These are phyloP conservation scores for Gelatoporia subvermispora DNA, from an alignment of 768 basidiomycete genomes.

Conservation along the genomic window DNA sequence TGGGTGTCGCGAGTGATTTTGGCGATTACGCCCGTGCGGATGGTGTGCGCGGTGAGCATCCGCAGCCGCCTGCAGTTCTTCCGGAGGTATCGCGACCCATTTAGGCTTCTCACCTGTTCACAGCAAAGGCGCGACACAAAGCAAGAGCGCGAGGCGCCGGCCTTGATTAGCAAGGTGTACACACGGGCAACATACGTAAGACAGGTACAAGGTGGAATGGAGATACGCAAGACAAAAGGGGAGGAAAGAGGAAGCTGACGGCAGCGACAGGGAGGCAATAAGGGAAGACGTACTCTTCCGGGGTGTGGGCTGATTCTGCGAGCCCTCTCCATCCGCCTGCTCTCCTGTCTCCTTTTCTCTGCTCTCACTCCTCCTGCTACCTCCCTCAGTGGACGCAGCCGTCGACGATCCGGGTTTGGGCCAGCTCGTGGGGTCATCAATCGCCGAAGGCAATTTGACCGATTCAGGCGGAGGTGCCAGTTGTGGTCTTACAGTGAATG, in stretches of 20 bases:
- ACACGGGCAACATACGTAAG: not conserved
- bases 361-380: not conserved
- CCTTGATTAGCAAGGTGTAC: constrained; percentile 1
- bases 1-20: constrained; percentile 2
- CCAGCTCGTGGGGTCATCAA: constrained; percentile 37
- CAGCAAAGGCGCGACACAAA: constrained; percentile 1
- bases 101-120: constrained; percentile 49
- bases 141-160: not conserved
- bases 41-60: constrained; percentile 31
- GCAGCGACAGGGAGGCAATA: not conserved
- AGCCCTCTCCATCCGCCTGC: constrained; percentile 17
- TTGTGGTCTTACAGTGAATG: constrained; percentile 40
- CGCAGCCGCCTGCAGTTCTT: constrained; percentile 50
- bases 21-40: constrained; percentile 17
- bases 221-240: not conserved
- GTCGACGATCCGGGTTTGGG: constrained; percentile 39
- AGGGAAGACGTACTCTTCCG: constrained; percentile 34
- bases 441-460: constrained; percentile 16
- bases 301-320: constrained; percentile 25
- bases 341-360: constrained; percentile 14
- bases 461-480: constrained; percentile 17
- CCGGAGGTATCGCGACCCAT: constrained; percentile 55
- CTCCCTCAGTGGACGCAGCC: not conserved
- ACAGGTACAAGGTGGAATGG: constrained; percentile 2
- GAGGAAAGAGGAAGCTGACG: not conserved